Evolutionary conservation across 1,284 basidiomycete genomes (phyloP), one percentile per base, ranked within the genome.

Genomic region (Mycosarcoma mackinlayi): DNA sequence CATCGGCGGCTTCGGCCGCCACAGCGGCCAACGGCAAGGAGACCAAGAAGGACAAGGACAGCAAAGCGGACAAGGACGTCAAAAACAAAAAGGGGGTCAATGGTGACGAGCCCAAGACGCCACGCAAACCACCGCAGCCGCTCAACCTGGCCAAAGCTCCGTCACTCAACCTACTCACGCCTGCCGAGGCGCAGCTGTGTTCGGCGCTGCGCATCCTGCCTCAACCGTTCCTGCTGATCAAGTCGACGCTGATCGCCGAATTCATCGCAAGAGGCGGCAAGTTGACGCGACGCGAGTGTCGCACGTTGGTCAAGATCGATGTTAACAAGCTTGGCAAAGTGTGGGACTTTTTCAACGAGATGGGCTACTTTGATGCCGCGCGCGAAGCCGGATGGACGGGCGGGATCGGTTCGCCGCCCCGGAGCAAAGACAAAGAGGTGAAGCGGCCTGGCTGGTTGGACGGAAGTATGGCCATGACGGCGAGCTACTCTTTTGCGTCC

Each of bases 291-390:
- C 58, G 75, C 39, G 77, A 80, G 44, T 73, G 71, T 30, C 58
- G 77, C 19, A 54, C 57, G 37, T 48, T 82, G 35, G 66, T 79
- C 72, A 67, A 76, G 69, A 75, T 80, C 19, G 77, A 77, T 40
- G 77, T 77, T 11, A 80, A 77, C 55, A 81, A 81, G 58, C 52
- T 78, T 6, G 69, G 72, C 46, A 77, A 79, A 35, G 71, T 82
- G 19, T 82, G 77, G 65, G 80, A 82, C 46, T 73, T 81, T 35
- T 74, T 82, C 56, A 60, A 68, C 40, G 70, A 78, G 52, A 72
- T 80, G 63, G 79, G 79, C 31, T 81, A 79, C 50, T 58, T 82
- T 38, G 66, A 65, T 14, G 68, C 73, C 30, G 73, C 73, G 9
- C 51, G 58, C 8, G 57, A 66, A 18, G 63, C 67, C 1, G 72